These are phyloP conservation scores for Phytophthora multivora DNA, from an alignment of 352 stramenopile species.

Conservation along the genomic window DNA sequence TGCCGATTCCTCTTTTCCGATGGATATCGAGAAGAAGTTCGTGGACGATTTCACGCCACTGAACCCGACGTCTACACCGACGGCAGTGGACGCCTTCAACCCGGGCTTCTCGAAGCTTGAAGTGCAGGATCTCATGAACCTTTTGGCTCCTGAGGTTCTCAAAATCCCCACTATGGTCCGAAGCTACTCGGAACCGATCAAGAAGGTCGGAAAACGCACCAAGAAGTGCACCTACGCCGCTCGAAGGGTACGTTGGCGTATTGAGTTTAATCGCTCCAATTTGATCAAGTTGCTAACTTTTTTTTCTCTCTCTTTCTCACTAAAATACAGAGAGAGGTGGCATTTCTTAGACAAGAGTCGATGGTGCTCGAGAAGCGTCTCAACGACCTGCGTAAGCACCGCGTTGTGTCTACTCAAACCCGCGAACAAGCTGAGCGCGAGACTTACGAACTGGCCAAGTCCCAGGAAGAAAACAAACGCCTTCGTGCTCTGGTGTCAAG, in stretches of 20 bases:
- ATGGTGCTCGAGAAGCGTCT: slow-evolving; percentile 44
- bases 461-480: slow-evolving; percentile 50
- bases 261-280: background rate
- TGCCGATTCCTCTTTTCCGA: slow-evolving; percentile 9
- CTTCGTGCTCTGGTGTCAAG: slow-evolving; percentile 44
- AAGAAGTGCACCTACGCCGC: slow-evolving; percentile 73
- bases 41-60: slow-evolving; percentile 41
- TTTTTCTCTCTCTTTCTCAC: slow-evolving; percentile 7
- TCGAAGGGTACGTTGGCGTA: slow-evolving; percentile 39
- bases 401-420: slow-evolving; percentile 9
- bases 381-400: slow-evolving; percentile 30
- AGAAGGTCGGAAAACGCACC: slow-evolving; percentile 40
- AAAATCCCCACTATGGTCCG: slow-evolving; percentile 28
- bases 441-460: slow-evolving; percentile 31
- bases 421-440: slow-evolving; percentile 32
- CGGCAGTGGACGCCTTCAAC: slow-evolving; percentile 39
- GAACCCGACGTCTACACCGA: slow-evolving; percentile 41
- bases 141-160: slow-evolving; percentile 30
- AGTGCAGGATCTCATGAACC: slow-evolving; percentile 44
- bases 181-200: slow-evolving; percentile 28
- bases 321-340: slow-evolving; percentile 48
- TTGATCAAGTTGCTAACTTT: slow-evolving; percentile 12
- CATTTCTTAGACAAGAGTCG: slow-evolving; percentile 42
- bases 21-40: slow-evolving; percentile 18
- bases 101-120: slow-evolving; percentile 41